Conservation (phyloP, 2,329 filamentous ascomycete genomes). For the Purpureocillium lavendulum region DNA sequence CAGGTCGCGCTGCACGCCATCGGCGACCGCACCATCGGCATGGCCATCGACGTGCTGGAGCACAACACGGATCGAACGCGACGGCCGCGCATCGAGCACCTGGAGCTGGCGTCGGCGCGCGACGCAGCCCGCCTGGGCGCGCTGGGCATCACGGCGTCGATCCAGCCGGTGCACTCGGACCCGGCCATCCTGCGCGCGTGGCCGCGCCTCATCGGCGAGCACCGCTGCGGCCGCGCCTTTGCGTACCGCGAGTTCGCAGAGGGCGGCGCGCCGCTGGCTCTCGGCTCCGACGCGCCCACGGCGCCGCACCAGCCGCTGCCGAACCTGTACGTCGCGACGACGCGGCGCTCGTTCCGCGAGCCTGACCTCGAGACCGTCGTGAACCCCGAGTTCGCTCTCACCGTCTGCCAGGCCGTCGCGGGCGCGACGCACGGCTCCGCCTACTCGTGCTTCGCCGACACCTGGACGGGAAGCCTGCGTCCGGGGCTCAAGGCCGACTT, state of each 20-base stretch:
- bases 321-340: constrained; percentile 53
- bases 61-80: constrained; percentile 31
- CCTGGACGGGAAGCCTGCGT: constrained; percentile 42
- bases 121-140: constrained; percentile 49
- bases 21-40: constrained; percentile 49
- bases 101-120: constrained; percentile 47
- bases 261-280: constrained; percentile 42
- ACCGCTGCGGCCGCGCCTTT: constrained; percentile 50
- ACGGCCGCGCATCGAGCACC: constrained; percentile 56
- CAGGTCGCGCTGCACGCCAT: constrained; percentile 60
- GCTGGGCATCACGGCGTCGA: constrained; percentile 51
- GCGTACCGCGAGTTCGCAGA: constrained; percentile 54
- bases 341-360: constrained; percentile 44
- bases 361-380: constrained; percentile 30
- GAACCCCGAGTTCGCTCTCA: constrained; percentile 45
- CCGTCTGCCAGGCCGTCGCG: constrained; percentile 42
- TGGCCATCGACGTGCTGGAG: constrained; percentile 48
- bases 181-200: constrained; percentile 55
- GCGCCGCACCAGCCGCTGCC: constrained; percentile 45
- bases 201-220: constrained; percentile 45
- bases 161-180: constrained; percentile 51
- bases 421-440: constrained; percentile 48
- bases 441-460: constrained; percentile 50
- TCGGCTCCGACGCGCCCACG: constrained; percentile 53
- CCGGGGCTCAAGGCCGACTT: constrained; percentile 50